Base-by-base conservation (phyloP, 495 filamentous ascomycete genomes). In the Collariella sp. region DNA sequence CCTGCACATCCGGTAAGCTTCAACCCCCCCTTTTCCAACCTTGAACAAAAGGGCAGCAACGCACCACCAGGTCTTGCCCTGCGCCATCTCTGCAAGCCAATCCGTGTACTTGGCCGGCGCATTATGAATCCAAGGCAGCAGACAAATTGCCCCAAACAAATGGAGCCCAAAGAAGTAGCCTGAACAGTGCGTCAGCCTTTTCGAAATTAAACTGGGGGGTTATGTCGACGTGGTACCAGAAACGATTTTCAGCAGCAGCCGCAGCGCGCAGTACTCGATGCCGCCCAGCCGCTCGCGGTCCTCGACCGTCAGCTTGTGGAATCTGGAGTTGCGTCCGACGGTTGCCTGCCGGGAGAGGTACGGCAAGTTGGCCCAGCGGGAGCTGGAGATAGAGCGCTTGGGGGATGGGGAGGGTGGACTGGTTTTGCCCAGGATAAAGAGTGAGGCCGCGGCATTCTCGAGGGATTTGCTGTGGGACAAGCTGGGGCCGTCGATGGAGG, bases 331-430 rank as follows among this genome's bases (percentile, higher is more conserved):
- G 38, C 90, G 76, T 13, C 87, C 89, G 31, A 94, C 72, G 0
- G 90, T 96, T 6, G 89, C 86, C 62, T 87, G 79, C 78, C 85
- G 94, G 63, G 86, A 93, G 16, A 96, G 76, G 67, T 95, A 96
- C 1, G 91, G 89, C 40, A 83, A 82, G 6, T 69, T 62, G 44
- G 76, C 74, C 31, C 18, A 5, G 11, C 46, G 44, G 6, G 29
- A 22, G 65, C 61, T n/a, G 11, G 73, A 56, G 36, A 56, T 66
- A 4, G 62, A 67, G 7, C 41, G 41, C 35, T 29, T 55, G 13
- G 51, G 46, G 12, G 41, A 31, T 10, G 42, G 16, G 1, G 52
- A 41, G 19, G n/a, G n/a, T n/a, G n/a, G n/a, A n/a, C 40, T 26
- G 3, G 36, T 41, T 15, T 34, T 26, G 24, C 45, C 35, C 44